Percentiles rank a stretch among this genome's conserved stretches.
These are phyloP conservation scores for Myxozyma sirexii DNA, from an alignment of 805 yeast genomes.

Conservation along the genomic window DNA sequence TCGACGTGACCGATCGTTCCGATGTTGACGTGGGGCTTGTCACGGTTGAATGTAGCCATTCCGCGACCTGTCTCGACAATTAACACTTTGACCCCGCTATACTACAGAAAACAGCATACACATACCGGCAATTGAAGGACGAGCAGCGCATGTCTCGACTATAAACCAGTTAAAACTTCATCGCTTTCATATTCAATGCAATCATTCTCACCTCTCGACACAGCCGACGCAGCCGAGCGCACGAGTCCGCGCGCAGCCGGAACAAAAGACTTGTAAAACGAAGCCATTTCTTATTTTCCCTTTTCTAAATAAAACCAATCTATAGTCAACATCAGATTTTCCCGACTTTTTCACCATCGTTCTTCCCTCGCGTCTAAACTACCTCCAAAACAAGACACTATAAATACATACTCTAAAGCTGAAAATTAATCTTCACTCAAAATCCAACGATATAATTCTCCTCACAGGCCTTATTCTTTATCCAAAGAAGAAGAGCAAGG, in stretches of 20 bases:
- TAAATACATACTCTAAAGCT: no score
- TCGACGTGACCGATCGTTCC: slow-evolving; percentile 99
- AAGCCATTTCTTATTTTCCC: slow-evolving; percentile 16
- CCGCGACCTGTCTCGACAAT: slow-evolving; percentile 16
- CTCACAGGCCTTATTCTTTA: no score
- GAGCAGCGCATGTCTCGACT: slow-evolving; percentile 23
- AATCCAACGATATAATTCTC: no score
- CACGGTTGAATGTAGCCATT: slow-evolving; percentile 76
- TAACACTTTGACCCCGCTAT: not conserved
- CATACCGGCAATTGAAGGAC: slow-evolving; percentile 17
- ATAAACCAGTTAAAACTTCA: slow-evolving; percentile 1
- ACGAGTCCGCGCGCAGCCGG: slow-evolving; percentile 28
- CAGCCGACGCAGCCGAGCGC: slow-evolving; percentile 25
- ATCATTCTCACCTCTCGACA: slow-evolving; percentile 19
- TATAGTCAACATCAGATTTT: no score
- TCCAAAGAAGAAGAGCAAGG: no score
- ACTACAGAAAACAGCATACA: not conserved
- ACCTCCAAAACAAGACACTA: no score
- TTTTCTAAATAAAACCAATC: no score
- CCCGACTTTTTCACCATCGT: no score
- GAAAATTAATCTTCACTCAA: no score
- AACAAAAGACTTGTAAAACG: slow-evolving; percentile 21
- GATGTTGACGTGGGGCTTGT: slow-evolving; percentile 94
- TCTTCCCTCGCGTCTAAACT: no score
- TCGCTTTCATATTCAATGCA: not conserved